Evolutionary conservation across 805 yeast species (phyloP).

Genomic region (Wickerhamomyces xylosicus): DNA sequence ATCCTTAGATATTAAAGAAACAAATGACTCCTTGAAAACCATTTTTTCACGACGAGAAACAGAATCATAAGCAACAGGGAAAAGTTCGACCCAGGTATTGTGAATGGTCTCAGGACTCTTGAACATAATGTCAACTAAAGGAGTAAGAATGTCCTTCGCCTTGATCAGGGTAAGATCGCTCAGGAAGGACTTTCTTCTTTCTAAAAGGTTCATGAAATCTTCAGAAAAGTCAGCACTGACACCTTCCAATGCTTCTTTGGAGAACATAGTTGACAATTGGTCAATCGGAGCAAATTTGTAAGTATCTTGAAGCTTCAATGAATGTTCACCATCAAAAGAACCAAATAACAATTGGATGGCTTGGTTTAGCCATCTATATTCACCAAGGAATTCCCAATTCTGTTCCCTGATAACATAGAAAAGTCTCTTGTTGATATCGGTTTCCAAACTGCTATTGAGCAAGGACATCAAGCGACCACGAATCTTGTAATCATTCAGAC

Average conservation of each 20-base stretch:
- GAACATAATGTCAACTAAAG: slow-evolving; percentile 73
- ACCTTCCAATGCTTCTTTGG: slow-evolving; percentile 17
- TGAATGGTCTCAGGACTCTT: slow-evolving; percentile 74
- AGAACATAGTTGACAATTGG: slow-evolving; percentile 23
- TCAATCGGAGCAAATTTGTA: slow-evolving; percentile 43
- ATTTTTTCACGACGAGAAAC: slow-evolving; percentile 72
- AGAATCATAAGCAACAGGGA: slow-evolving; percentile 70
- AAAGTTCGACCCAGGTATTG: slow-evolving; percentile 71
- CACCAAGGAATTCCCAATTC: slow-evolving; percentile 93
- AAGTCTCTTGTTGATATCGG: slow-evolving; percentile 66
- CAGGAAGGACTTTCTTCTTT: slow-evolving; percentile 25
- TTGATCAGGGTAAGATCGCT: slow-evolving; percentile 22
- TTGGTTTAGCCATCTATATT: slow-evolving; percentile 90
- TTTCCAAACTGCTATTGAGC: slow-evolving; percentile 67
- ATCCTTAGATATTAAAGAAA: slow-evolving; percentile 75
- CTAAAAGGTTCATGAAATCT: slow-evolving; percentile 9
- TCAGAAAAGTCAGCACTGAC: slow-evolving; percentile 16
- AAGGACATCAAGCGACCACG: slow-evolving; percentile 74
- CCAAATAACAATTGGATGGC: slow-evolving; percentile 83
- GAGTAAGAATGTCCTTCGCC: slow-evolving; percentile 54
- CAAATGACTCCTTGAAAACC: slow-evolving; percentile 76
- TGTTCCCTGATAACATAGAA: slow-evolving; percentile 89
- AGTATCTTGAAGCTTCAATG: slow-evolving; percentile 36
- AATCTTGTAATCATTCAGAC: slow-evolving; percentile 63
- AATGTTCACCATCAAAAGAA: slow-evolving; percentile 46